These are phyloP conservation scores for Stachybotrys chlorohalonatus DNA, from an alignment of 2,329 filamentous ascomycete species.

Conservation along the genomic window DNA sequence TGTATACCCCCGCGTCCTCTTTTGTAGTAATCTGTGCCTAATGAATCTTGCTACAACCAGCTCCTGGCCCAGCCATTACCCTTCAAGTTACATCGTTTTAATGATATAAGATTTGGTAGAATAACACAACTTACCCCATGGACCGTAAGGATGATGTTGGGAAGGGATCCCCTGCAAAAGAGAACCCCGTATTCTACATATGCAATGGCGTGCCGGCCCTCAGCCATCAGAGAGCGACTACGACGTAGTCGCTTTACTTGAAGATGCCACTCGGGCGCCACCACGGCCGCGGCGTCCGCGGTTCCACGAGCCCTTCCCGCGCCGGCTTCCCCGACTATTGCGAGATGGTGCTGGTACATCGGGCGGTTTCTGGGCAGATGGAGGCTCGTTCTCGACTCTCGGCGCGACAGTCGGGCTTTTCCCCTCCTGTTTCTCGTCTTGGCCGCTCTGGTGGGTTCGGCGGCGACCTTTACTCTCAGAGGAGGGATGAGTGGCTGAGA, in stretches of 20 bases:
- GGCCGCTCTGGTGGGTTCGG: neutral
- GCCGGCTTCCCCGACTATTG: slow-evolving; percentile 12
- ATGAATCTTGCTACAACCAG: too few relatives aligned
- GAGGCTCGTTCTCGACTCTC: slow-evolving; percentile 6
- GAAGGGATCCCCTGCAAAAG: too few relatives aligned
- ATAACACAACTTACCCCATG: too few relatives aligned
- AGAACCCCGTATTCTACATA: too few relatives aligned
- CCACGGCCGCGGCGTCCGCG: slow-evolving; percentile 18
- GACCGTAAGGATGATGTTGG: too few relatives aligned
- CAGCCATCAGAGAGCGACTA: neutral
- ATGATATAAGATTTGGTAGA: too few relatives aligned
- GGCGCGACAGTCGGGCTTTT: neutral
- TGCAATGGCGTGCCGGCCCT: neutral
- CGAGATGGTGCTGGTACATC: slow-evolving; percentile 5
- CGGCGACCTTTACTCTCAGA: neutral
- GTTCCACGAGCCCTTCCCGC: slow-evolving; percentile 14
- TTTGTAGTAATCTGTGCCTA: too few relatives aligned
- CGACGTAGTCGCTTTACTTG: neutral
- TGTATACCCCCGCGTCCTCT: neutral
- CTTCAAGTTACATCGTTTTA: too few relatives aligned
- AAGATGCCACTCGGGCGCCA: neutral
- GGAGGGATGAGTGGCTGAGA: neutral
- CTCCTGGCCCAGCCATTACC: too few relatives aligned
- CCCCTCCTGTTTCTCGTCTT: neutral
- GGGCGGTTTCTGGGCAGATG: slow-evolving; percentile 1